A percentile compares a stretch with the other conserved stretches of the same genome.
Conservation (phyloP, 2,329 filamentous ascomycete genomes). For the Myriosclerotinia curreyana region DNA sequence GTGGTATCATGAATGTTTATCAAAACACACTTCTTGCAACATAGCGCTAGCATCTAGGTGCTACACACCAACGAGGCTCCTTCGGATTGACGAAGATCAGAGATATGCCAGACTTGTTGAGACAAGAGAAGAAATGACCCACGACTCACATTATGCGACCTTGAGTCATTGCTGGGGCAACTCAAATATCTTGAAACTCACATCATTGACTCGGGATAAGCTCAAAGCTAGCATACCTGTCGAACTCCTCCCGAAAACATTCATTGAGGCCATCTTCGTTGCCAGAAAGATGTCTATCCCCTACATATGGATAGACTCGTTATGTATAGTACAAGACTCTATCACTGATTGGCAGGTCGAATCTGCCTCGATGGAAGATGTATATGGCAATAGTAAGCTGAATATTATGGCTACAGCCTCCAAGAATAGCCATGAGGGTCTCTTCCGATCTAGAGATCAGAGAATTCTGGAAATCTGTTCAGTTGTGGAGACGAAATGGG, state of each 20-base stretch:
- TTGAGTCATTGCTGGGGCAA: conserved; percentile 7
- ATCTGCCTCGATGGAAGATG: conserved; percentile 2
- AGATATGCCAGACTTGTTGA: background rate
- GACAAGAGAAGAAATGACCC: background rate
- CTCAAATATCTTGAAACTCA: conserved; percentile 3
- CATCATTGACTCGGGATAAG: background rate
- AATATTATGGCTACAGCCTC: background rate
- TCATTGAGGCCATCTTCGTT: background rate
- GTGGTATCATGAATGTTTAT: conserved; percentile 8
- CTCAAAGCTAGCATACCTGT: background rate
- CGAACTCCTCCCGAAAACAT: conserved; percentile 1
- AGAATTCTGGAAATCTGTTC: background rate
- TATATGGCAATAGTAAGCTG: conserved; percentile 11
- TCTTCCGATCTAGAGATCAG: background rate
- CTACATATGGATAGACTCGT: conserved; percentile 10
- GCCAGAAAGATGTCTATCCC: background rate
- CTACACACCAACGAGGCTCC: background rate
- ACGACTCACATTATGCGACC: background rate
- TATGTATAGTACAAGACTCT: conserved; percentile 20
- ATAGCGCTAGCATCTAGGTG: background rate
- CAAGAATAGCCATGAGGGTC: conserved; percentile 3
- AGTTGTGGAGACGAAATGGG: background rate
- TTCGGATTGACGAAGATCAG: conserved; percentile 5
- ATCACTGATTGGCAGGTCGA: conserved; percentile 11
- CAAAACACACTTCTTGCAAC: background rate